Evolutionary conservation across 2,329 filamentous ascomycete species (phyloP).

Genomic region (Talaromyces marneffei): DNA sequence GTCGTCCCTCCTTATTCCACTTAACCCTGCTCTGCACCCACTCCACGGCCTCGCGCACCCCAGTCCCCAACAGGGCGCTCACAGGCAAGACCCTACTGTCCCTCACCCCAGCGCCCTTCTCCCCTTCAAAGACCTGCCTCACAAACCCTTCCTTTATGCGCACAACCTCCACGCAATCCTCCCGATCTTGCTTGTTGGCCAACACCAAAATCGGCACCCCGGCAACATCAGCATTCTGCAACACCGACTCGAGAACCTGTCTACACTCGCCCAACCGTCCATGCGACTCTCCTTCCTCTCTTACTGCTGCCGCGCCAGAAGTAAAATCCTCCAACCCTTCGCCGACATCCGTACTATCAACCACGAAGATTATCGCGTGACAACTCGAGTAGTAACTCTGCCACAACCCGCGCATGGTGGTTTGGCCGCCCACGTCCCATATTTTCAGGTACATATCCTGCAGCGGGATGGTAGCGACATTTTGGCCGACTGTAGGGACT

Average conservation of each 20-base stretch:
- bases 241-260: conserved; percentile 79
- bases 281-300: conserved; percentile 25
- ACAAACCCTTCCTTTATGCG: conserved; percentile 95
- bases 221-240: conserved; percentile 80
- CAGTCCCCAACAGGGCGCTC: conserved; percentile 74
- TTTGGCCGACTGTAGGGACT: conserved; percentile 94
- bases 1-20: conserved; percentile 92
- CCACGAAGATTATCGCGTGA: conserved; percentile 96
- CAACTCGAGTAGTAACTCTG: conserved; percentile 91
- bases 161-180: conserved; percentile 96
- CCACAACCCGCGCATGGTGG: conserved; percentile 83
- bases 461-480: conserved; percentile 84
- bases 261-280: conserved; percentile 77
- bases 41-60: conserved; percentile 92
- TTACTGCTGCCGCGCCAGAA: conserved; percentile 8
- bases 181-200: conserved; percentile 95
- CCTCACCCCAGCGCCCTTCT: conserved; percentile 76
- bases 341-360: conserved; percentile 90
- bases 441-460: conserved; percentile 97
- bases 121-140: conserved; percentile 90
- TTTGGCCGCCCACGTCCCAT: conserved; percentile 95
- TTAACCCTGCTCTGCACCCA: conserved; percentile 88
- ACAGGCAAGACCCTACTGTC: conserved; percentile 89
- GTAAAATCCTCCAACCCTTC: conserved; percentile 58
- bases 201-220: conserved; percentile 88